Evolutionary conservation across 768 basidiomycete genomes (phyloP).

Genomic region (Tremella fuciformis): DNA sequence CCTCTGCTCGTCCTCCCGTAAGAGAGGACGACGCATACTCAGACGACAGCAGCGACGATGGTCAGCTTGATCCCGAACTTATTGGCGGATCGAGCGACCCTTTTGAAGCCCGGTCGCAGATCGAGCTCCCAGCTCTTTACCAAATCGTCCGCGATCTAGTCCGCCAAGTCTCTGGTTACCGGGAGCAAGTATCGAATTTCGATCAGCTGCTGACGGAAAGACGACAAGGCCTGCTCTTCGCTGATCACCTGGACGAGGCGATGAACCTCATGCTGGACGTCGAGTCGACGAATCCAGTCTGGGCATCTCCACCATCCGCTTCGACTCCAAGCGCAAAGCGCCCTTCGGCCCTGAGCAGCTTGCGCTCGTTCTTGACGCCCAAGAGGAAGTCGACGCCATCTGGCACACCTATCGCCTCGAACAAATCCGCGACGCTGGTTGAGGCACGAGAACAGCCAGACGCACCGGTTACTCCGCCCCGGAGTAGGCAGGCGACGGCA

Average conservation of each 20-base stretch:
- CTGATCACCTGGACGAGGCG: slow-evolving; percentile 87
- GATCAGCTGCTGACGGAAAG: slow-evolving; percentile 81
- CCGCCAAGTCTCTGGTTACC: slow-evolving; percentile 75
- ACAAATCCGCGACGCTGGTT: background rate
- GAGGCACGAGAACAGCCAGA: background rate
- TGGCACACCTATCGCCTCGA: slow-evolving; percentile 21
- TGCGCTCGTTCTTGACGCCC: slow-evolving; percentile 63
- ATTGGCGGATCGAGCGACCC: slow-evolving; percentile 69
- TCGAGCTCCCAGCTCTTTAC: slow-evolving; percentile 64
- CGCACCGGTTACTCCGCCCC: slow-evolving; percentile 11
- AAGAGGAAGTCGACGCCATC: slow-evolving; percentile 61
- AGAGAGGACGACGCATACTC: too few species aligned
- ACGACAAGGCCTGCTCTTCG: slow-evolving; percentile 81
- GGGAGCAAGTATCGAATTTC: slow-evolving; percentile 69
- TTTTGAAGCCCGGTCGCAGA: slow-evolving; percentile 64
- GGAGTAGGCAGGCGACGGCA: slow-evolving; percentile 37
- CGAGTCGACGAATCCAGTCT: slow-evolving; percentile 48
- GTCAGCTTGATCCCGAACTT: background rate
- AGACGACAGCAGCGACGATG: background rate
- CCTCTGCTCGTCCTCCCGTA: too few species aligned
- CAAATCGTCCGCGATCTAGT: slow-evolving; percentile 77
- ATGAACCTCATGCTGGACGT: slow-evolving; percentile 70
- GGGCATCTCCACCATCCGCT: slow-evolving; percentile 10
- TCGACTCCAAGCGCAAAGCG: slow-evolving; percentile 16
- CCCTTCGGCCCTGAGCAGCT: slow-evolving; percentile 18